Base-by-base conservation (phyloP, 2,329 filamentous ascomycete species). In the Penicillium polonicum region DNA sequence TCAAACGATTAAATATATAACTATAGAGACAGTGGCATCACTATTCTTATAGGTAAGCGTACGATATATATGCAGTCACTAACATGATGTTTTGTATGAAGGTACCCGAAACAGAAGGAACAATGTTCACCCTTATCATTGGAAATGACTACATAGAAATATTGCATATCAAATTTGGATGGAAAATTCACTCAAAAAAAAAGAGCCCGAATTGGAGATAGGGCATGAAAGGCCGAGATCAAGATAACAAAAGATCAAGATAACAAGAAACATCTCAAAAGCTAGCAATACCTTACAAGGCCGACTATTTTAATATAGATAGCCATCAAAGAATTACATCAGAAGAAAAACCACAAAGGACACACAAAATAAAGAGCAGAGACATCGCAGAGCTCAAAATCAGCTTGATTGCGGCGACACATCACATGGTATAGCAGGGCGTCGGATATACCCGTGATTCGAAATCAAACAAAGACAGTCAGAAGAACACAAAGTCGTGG, bases 311-410 rank as follows among this genome's bases (percentile, higher is more conserved):
- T 27, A 25, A 52, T 25, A 35, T 13, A 48, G 10, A 54, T 17
- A 33, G 44, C 44, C 54, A 38, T 35, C 21, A 52, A 62, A 57
- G 45, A 59, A 57, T 51, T 62, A 64, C 59, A 61, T 53, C 54
- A 60, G 54, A 64, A 64, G 38, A n/a, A 49, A 39, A 41, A 33
- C 3, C 21, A 29, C 17, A 17, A 38, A 27, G 10, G 35, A 46
- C 5, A 17, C 17, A 44, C 19, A 12, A 50, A 33, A 52, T 19
- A 43, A 25, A 27, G 19, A 42, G 44, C 44, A 49, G 29, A 45
- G n/a, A 33, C 21, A 36, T n/a, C 5, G 39, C 35, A 50, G 13
- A 42, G 38, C 45, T 35, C 50, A 29, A 19, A 27, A 44, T 46
- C 29, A 23, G 12, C 52, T 35, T 10, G n/a, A 25, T 41, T 25